Evolutionary conservation across 1,284 basidiomycete genomes (phyloP).

Genomic region (Ceratorhiza oryzae-sativae): DNA sequence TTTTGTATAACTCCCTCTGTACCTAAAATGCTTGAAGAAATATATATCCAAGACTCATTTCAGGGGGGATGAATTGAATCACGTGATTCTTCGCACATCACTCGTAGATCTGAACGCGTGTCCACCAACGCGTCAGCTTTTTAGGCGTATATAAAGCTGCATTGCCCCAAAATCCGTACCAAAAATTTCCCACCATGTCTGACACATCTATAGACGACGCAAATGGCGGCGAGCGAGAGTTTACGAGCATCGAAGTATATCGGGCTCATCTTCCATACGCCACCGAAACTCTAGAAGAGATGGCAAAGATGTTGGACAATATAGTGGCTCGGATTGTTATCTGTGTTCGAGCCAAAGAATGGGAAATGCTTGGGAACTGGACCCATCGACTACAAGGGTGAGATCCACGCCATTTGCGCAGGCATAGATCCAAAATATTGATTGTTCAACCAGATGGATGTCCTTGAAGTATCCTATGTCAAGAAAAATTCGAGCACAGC

Average conservation of each 20-base stretch:
- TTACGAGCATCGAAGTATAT: slow-evolving; percentile 16
- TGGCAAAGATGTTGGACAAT: slow-evolving; percentile 74
- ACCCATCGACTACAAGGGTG: slow-evolving; percentile 77
- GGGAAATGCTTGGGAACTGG: slow-evolving; percentile 73
- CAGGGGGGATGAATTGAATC: no score
- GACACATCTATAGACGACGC: slow-evolving; percentile 10
- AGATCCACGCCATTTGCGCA: slow-evolving; percentile 50
- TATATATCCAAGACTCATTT: background rate
- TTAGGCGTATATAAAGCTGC: background rate
- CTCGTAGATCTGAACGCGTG: slow-evolving; percentile 7
- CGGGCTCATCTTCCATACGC: slow-evolving; percentile 67
- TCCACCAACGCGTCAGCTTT: slow-evolving; percentile 32
- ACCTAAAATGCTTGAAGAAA: slow-evolving; percentile 1
- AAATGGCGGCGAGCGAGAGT: background rate
- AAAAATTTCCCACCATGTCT: slow-evolving; percentile 15
- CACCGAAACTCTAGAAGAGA: slow-evolving; percentile 77
- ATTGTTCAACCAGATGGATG: slow-evolving; percentile 67
- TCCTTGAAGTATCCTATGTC: slow-evolving; percentile 82
- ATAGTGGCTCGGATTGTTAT: slow-evolving; percentile 77
- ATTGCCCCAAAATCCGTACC: background rate
- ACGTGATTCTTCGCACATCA: slow-evolving; percentile 1
- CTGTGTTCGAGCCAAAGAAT: slow-evolving; percentile 79
- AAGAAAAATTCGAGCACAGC: slow-evolving; percentile 74
- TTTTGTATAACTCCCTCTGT: background rate
- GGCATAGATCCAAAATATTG: background rate